Evolutionary conservation across 371 early-diverging fungal genomes (phyloP).

Genomic region (Mortierella sp.): DNA sequence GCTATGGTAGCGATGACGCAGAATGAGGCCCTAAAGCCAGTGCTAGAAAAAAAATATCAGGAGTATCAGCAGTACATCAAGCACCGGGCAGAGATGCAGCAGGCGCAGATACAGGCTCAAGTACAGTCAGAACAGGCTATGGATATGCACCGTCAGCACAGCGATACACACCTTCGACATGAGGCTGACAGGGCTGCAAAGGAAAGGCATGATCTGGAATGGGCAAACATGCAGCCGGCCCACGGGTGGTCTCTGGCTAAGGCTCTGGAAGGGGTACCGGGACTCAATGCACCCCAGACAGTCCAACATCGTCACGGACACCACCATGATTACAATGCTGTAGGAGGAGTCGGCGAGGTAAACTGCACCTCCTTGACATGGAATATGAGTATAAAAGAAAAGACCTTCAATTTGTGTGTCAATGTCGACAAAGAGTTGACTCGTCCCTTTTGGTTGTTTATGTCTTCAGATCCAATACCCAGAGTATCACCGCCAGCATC

Average conservation of each 20-base stretch:
- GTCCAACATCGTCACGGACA: conserved; percentile 16
- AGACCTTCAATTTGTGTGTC: neutral
- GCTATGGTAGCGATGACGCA: conserved; percentile 37
- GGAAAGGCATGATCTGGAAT: conserved; percentile 30
- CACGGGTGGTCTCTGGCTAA: conserved; percentile 49
- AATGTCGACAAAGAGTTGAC: neutral
- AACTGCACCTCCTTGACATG: neutral
- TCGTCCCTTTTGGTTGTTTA: neutral
- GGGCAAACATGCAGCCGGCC: conserved; percentile 20
- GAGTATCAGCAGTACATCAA: conserved; percentile 36
- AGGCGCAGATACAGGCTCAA: conserved; percentile 7
- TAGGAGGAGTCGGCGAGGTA: conserved; percentile 25
- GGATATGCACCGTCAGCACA: conserved; percentile 29
- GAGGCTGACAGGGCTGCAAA: neutral
- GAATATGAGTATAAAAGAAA: neutral
- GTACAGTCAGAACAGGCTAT: neutral
- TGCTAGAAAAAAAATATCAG: conserved; percentile 32
- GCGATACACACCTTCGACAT: conserved; percentile 2
- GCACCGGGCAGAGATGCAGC: conserved; percentile 25
- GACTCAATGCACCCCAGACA: conserved; percentile 30
- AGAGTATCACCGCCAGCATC: conserved; percentile 33
- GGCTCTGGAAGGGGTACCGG: conserved; percentile 50
- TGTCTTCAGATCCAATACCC: conserved; percentile 40
- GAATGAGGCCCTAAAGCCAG: conserved; percentile 32
- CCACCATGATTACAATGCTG: conserved; percentile 11